These are phyloP conservation scores for Tylopilus sp. DNA, from an alignment of 768 basidiomycete genomes.

Conservation along the genomic window DNA sequence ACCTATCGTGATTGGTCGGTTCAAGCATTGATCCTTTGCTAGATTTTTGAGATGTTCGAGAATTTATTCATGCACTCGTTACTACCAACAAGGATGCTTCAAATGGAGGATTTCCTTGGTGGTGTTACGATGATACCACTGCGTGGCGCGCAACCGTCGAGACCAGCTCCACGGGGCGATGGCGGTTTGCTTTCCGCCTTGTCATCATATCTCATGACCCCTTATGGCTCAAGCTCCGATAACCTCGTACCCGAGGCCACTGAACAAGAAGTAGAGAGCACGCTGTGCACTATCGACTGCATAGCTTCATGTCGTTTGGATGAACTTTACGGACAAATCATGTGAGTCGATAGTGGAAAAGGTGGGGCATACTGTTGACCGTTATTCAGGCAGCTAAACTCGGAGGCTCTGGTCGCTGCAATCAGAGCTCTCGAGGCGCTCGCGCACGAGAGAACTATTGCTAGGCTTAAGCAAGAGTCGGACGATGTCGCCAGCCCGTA, in stretches of 20 bases:
- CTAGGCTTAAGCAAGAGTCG: slow-evolving; percentile 64
- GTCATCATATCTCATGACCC: slow-evolving; percentile 95
- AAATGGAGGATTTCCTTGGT: slow-evolving; percentile 99
- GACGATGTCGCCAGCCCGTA: slow-evolving; percentile 50
- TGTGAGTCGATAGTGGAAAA: slow-evolving; percentile 49
- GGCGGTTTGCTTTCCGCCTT: slow-evolving; percentile 91
- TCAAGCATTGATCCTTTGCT: slow-evolving; percentile 1
- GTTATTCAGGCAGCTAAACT: slow-evolving; percentile 63
- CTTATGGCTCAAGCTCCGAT: slow-evolving; percentile 78
- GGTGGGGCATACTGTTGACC: slow-evolving; percentile 6
- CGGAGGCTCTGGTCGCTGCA: slow-evolving; percentile 78
- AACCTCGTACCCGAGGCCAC: slow-evolving; percentile 81
- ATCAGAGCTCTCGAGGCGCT: slow-evolving; percentile 85
- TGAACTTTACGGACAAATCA: slow-evolving; percentile 90
- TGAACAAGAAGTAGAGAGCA: slow-evolving; percentile 88
- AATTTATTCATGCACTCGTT: slow-evolving; percentile 93
- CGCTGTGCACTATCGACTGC: slow-evolving; percentile 92
- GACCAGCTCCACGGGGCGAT: slow-evolving; percentile 63
- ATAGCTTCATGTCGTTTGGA: slow-evolving; percentile 91
- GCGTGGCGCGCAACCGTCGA: slow-evolving; percentile 65
- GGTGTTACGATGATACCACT: slow-evolving; percentile 91
- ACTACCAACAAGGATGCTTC: slow-evolving; percentile 84
- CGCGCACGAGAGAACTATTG: slow-evolving; percentile 86
- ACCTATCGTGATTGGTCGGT: background rate
- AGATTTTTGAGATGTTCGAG: slow-evolving; percentile 99